These are phyloP conservation scores for Talaromyces sp. DNA, from an alignment of 2,329 filamentous ascomycete genomes.

Conservation along the genomic window DNA sequence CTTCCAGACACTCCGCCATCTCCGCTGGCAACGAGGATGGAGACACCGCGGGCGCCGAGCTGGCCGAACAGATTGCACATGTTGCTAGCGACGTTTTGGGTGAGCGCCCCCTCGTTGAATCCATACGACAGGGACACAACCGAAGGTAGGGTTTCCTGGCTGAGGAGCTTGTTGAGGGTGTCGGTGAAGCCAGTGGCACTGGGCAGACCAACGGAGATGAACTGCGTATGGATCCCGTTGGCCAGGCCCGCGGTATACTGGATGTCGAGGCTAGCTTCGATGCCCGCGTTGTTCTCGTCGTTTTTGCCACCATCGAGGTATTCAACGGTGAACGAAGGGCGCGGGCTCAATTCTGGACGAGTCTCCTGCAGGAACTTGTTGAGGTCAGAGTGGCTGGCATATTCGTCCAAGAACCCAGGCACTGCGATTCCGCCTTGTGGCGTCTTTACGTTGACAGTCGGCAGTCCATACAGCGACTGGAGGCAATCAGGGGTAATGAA, in stretches of 20 bases:
- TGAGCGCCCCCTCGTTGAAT: conserved; percentile 53
- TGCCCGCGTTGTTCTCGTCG: conserved; percentile 39
- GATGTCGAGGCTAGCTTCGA: conserved; percentile 61
- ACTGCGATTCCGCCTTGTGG: conserved; percentile 37
- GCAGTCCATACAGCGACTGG: conserved; percentile 43
- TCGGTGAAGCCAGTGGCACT: conserved; percentile 14
- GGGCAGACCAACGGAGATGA: conserved; percentile 53
- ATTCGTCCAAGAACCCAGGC: conserved; percentile 46
- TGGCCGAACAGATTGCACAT: conserved; percentile 59
- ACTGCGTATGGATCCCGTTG: conserved; percentile 50
- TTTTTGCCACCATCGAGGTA: conserved; percentile 53
- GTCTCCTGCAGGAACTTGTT: conserved; percentile 51
- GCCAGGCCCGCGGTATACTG: conserved; percentile 55
- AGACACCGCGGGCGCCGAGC: conserved; percentile 62
- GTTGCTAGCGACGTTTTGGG: neutral
- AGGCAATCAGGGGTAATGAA: conserved; percentile 45
- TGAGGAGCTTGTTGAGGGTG: neutral
- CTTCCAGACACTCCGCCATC: conserved; percentile 53
- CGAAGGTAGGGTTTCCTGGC: conserved; percentile 41
- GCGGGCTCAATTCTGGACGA: conserved; percentile 43
- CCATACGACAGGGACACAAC: conserved; percentile 66
- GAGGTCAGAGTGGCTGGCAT: conserved; percentile 51
- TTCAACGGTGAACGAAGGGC: conserved; percentile 52
- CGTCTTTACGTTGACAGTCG: conserved; percentile 31
- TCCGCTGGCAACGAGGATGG: conserved; percentile 58